Evolutionary conservation across 2,329 filamentous ascomycete species (phyloP).

Genomic region (Sporothrix variecibatus): DNA sequence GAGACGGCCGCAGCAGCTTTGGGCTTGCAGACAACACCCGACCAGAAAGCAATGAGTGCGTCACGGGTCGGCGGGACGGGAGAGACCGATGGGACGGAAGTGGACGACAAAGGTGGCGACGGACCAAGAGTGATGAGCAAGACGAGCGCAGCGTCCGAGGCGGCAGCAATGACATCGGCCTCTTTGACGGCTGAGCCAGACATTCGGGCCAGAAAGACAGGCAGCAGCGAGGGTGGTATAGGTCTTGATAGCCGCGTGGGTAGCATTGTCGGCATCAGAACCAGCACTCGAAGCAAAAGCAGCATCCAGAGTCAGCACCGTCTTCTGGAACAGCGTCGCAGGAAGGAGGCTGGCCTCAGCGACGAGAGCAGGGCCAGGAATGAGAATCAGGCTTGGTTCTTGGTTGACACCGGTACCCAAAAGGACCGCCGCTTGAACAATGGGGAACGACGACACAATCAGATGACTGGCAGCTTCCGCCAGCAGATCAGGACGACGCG

Average conservation of each 20-base stretch:
- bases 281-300: conserved; percentile 32
- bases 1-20: conserved; percentile 11
- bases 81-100: conserved; percentile 30
- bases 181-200: conserved; percentile 55
- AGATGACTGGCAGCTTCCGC: conserved; percentile 63
- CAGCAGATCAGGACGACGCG: conserved; percentile 64
- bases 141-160: conserved; percentile 54
- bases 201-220: conserved; percentile 12
- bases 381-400: conserved; percentile 29
- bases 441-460: conserved; percentile 53
- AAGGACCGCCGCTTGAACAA: conserved; percentile 45
- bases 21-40: conserved; percentile 43
- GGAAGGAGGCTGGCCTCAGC: background rate
- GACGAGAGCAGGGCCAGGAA: conserved; percentile 35
- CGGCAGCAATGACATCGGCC: conserved; percentile 50
- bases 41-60: conserved; percentile 48
- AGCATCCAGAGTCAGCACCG: background rate
- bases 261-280: background rate
- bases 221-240: conserved; percentile 13
- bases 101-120: conserved; percentile 42
- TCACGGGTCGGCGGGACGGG: conserved; percentile 7
- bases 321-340: conserved; percentile 15
- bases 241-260: background rate
- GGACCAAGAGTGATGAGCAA: conserved; percentile 43
- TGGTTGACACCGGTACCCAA: background rate